Base-by-base conservation (phyloP, 2,329 filamentous ascomycete species). In the Paraphaeosphaeria sporulosa region DNA sequence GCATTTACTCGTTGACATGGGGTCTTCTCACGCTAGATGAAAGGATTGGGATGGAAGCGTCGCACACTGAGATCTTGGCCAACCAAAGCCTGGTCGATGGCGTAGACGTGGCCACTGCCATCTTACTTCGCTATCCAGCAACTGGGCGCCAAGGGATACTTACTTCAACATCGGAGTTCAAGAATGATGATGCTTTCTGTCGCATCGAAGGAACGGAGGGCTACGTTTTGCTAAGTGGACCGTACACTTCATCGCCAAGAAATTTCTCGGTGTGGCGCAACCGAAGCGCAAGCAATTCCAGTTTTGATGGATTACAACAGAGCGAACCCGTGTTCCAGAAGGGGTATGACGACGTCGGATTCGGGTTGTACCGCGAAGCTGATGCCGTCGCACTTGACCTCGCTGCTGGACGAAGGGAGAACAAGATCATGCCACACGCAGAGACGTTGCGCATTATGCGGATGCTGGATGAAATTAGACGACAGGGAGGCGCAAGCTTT, bases 1-100 rank as follows among this genome's bases (percentile, higher is more conserved):
- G 92, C 62, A 89, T 96, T 75, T 96, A 96, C 81, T 86, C 90
- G 48, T 79, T 96, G 60, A 94, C 91, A 32, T 96, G 92, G 92
- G 84, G 93, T n/a, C 93, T 93, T 83, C 90, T 94, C 79, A 89
- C 88, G 48, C 87, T 93, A 4, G 79, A 87, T 10, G 83, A 87
- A 1, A 85, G 89, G 58, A 70, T 77, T 2, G 85, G 92, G 64
- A 36, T 38, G 27, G 34, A 49, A 30, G 51, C 51, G 19, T 52
- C 59, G 48, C 30, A 27, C 1, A 44, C 59, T 9, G 34, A 30
- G 13, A 58, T 64, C 30, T 42, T 38, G 8, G 59, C 51, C 3
- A 49, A 43, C 9, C 59, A 59, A 36, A 57, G 42, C n/a, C 48
- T 64, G 19, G 47, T 36, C 9, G 56, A 62, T 21, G 34, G 25